Evolutionary conservation across 202 grass and related monocot genomes (phyloP), one percentile per base, ranked within the genome.

Genomic region (Zoysia matrella): DNA sequence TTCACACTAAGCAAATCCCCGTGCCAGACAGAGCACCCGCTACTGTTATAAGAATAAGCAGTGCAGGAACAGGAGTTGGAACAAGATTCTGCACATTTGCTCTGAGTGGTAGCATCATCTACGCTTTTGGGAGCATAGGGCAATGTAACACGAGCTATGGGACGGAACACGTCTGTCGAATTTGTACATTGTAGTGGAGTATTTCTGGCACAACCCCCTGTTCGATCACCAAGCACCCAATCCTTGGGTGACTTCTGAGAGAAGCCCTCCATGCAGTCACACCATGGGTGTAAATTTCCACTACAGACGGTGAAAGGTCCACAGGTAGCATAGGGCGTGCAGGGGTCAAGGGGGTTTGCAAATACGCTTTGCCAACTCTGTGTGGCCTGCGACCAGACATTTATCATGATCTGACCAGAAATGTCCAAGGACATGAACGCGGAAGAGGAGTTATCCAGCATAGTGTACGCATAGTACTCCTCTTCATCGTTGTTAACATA

Each of bases 231-330:
- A 6, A 74, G 14, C 3, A 16, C 52, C 72, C 72, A 74, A 74
- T 74, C 53, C 14, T 6, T 1, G 1, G 14, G 0, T 18, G 72
- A 74, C 14, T 58, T 74, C 53, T 45, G 72, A 11, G 72, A 58
- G 72, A 74, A 74, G 8, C 40, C 15, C 72, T 46, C 53, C 72
- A 74, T 74, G 8, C 72, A 74, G 30, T 16, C 53, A 46, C 72
- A 74, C 2, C 18, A 58, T 46, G 72, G 40, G 18, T 0, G 7
- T 5, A 53, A 45, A 18, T 45, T 74, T 3, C 15, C 72, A 2
- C 10, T 74, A 41, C 72, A 74, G 0, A 58, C 15, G 0, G 72
- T 18, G 15, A 46, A 74, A 18, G 72, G 72, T 57, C 72, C 72
- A 74, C 72, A 74, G 2, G 8, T 3, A 45, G 53, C 72, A 45